Conservation (phyloP, 148 eudicot species). For the Cornus controversa region DNA sequence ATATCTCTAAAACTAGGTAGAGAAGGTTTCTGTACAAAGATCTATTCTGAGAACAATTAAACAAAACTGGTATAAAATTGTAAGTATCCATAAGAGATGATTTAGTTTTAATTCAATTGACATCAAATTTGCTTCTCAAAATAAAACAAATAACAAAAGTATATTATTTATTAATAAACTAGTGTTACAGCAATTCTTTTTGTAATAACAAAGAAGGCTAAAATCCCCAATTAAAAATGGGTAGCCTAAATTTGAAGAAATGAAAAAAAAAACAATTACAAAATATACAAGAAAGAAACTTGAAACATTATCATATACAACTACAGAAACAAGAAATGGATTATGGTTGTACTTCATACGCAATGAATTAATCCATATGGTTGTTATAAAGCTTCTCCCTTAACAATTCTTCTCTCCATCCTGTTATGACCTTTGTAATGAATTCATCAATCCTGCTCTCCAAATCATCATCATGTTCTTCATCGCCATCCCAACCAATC, state of each 20-base stretch:
- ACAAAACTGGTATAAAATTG: too few species aligned
- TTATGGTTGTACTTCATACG: neutral
- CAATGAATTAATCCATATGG: too few species aligned
- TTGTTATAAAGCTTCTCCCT: slow-evolving; percentile 23
- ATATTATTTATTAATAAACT: neutral
- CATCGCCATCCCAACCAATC: neutral
- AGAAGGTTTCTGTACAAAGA: too few species aligned
- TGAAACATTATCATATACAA: neutral
- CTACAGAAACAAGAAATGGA: neutral
- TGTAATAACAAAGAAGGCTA: neutral
- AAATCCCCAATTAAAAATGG: neutral
- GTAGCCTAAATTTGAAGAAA: neutral
- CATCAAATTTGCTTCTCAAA: neutral
- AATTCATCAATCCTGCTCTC: slow-evolving; percentile 38
- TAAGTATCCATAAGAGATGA: too few species aligned
- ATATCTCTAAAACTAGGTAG: too few species aligned
- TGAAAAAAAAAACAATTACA: neutral
- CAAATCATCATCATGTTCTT: slow-evolving; percentile 37
- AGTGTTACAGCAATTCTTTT: neutral
- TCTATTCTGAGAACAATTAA: too few species aligned
- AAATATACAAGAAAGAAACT: neutral
- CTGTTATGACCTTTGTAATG: slow-evolving; percentile 40
- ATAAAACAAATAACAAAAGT: neutral
- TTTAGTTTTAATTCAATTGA: neutral
- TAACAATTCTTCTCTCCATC: slow-evolving; percentile 51